Conservation (phyloP, 139 green algal genomes). For the Eudorina sp. region DNA sequence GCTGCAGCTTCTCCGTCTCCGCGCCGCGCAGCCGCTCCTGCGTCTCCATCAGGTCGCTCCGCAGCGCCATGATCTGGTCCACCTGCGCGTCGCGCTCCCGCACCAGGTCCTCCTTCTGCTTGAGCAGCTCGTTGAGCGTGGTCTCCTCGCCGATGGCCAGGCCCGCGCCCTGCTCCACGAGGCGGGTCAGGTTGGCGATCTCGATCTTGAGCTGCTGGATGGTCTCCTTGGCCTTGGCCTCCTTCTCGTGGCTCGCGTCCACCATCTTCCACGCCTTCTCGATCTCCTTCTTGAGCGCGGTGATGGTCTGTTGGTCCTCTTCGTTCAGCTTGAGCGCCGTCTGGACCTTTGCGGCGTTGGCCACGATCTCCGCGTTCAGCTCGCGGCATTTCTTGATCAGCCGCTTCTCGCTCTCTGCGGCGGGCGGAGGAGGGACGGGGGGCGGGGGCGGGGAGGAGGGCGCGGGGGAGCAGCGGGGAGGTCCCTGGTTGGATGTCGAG, state of each 20-base stretch:
- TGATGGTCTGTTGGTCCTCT: slow-evolving; percentile 92
- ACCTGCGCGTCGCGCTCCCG: slow-evolving; percentile 85
- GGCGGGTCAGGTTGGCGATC: slow-evolving; percentile 85
- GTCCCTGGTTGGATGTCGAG: no score
- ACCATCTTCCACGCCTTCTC: slow-evolving; percentile 94
- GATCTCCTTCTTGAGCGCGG: slow-evolving; percentile 91
- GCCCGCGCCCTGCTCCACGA: slow-evolving; percentile 87
- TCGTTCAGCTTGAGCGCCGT: slow-evolving; percentile 92
- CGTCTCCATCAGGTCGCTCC: slow-evolving; percentile 78
- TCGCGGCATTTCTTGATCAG: slow-evolving; percentile 91
- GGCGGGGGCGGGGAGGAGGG: background rate
- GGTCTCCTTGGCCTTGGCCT: slow-evolving; percentile 88
- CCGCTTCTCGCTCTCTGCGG: slow-evolving; percentile 87
- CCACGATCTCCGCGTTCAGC: slow-evolving; percentile 91
- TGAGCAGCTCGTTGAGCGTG: slow-evolving; percentile 84
- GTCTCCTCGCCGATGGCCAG: slow-evolving; percentile 85
- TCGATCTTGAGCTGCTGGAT: slow-evolving; percentile 90
- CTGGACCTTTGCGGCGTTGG: slow-evolving; percentile 91
- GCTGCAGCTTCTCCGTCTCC: slow-evolving; percentile 76
- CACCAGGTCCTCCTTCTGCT: slow-evolving; percentile 87
- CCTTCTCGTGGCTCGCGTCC: slow-evolving; percentile 89
- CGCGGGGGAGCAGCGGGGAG: background rate
- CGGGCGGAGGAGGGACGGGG: background rate
- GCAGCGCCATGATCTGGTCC: slow-evolving; percentile 84
- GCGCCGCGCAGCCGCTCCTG: slow-evolving; percentile 76